Conservation (phyloP, 768 basidiomycete species). For the Hypsizygus marmoreus region DNA sequence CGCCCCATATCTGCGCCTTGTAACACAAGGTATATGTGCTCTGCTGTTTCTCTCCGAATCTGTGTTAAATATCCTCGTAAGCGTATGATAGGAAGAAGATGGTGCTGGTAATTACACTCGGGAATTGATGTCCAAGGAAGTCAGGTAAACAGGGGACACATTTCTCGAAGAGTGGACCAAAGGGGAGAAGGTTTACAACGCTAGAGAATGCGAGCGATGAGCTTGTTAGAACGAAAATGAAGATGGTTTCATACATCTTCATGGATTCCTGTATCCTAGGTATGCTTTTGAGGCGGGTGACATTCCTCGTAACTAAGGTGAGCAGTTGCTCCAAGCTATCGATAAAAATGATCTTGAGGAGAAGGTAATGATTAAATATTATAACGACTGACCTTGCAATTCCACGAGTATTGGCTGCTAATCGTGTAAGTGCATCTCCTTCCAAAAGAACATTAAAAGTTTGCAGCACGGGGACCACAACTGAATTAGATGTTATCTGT, state of each 20-base stretch:
- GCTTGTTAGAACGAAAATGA: background rate
- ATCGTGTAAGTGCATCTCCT: slow-evolving; percentile 55
- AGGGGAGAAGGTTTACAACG: slow-evolving; percentile 61
- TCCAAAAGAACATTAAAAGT: slow-evolving; percentile 76
- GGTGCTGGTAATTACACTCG: slow-evolving; percentile 53
- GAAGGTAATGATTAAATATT: background rate
- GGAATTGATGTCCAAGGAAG: slow-evolving; percentile 81
- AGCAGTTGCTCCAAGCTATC: slow-evolving; percentile 58
- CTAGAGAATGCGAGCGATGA: no score
- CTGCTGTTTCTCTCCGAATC: slow-evolving; percentile 82
- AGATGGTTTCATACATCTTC: slow-evolving; percentile 64
- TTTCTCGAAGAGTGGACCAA: slow-evolving; percentile 45
- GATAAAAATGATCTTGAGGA: slow-evolving; percentile 10
- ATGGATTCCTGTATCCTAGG: slow-evolving; percentile 79
- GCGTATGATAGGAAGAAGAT: slow-evolving; percentile 9
- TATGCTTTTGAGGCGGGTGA: slow-evolving; percentile 76
- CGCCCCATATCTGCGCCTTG: slow-evolving; percentile 68
- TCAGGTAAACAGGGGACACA: slow-evolving; percentile 47
- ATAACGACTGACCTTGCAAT: slow-evolving; percentile 50
- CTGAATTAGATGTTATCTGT: slow-evolving; percentile 61
- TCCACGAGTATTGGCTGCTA: slow-evolving; percentile 50
- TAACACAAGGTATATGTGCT: slow-evolving; percentile 77
- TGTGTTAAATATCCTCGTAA: slow-evolving; percentile 31
- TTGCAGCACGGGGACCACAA: slow-evolving; percentile 83
- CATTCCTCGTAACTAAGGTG: slow-evolving; percentile 58